Evolutionary conservation across 768 basidiomycete species (phyloP), one percentile per base, ranked within the genome.

Genomic region (Coprinellus micaceus): DNA sequence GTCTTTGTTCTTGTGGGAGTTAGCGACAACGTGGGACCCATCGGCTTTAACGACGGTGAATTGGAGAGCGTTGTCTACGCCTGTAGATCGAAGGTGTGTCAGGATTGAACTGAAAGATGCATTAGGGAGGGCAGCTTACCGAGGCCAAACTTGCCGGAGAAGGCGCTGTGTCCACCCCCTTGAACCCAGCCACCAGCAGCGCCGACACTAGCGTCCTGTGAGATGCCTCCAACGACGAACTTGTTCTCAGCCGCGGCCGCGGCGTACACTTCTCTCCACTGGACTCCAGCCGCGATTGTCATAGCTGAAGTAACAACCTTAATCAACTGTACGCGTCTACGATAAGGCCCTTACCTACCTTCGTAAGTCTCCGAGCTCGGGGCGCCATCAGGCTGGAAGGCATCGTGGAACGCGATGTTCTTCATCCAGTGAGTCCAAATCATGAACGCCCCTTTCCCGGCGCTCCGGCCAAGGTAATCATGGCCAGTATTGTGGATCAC

Each of bases 151-250:
- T 54, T 64, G 0, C 78, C 71, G 4, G 75, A 67, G 11, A 79
- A 57, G 5, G 66, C 59, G 43, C 75, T 77, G 51, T 82, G 78
- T 1, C 81, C 79, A 5, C 77, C 79, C 9, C 81, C 82, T 26
- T 70, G 63, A 4, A 77, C 56, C 76, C 78, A 83, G 13, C 80
- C 81, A 30, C 77, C 79, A 19, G 74, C 71, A 29, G 79, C 72
- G 36, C 78, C 81, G 3, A 81, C 69, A 2, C 77, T 73, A 19
- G 71, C 78, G 6, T 70, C 69, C 0, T 39, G 13, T 7, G 73
- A 72, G 3, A 70, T 19, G 15, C 76, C 81, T 4, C 82, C 82
- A 4, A 82, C 71, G 26, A 83, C 66, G 43, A 74, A 63, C 7
- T 75, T 44, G 71, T 0, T 68, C 71, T 24, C 76, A 59, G 3